Evolutionary conservation across 768 basidiomycete species (phyloP), one percentile per base, ranked within the genome.

Genomic region (Phlegmacium glaucopus): DNA sequence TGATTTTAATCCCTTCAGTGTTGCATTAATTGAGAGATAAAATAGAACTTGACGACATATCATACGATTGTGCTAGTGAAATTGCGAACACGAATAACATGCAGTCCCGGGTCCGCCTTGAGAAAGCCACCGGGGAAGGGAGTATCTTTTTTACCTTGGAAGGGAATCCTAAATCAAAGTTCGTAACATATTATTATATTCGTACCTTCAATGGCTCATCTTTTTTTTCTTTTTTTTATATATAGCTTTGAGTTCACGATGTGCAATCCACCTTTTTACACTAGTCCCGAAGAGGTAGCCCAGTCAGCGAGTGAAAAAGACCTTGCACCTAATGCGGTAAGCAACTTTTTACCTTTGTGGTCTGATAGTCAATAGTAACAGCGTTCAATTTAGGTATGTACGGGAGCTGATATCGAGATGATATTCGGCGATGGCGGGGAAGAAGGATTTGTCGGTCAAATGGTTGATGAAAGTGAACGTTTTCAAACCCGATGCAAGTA

Each of bases 211-310:
- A 22, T 4, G 4, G 9, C 7, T 9, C 9, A n/a, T n/a, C n/a
- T n/a, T n/a, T n/a, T n/a, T n/a, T n/a, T n/a, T n/a, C n/a, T n/a
- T n/a, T n/a, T n/a, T n/a, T n/a, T n/a, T n/a, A n/a, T n/a, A n/a
- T n/a, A n/a, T 44, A 82, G 79, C 4, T 81, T 83, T 57, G 80
- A 87, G 48, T 92, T 95, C 54, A 82, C 84, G 0, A 91, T 98
- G 83, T 97, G 94, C 67, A 99, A 98, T 63, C 95, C 95, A 0
- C 95, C 95, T 0, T 99, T 99, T 65, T 98, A 96, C 60, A 61
- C 72, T n/a, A 88, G 83, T 47, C 59, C 63, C 1, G 79, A 83
- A 26, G 95, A 98, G 48, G 76, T 93, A 7, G 53, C 58, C 0
- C 59, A 64, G 2, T 83, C 82, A 2, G 78, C 82, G 0, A 75